Percentiles rank a stretch among this genome's conserved stretches.
These are phyloP conservation scores for Suzukiozyma palmioleophila DNA, from an alignment of 1,139 yeast species.

Conservation along the genomic window DNA sequence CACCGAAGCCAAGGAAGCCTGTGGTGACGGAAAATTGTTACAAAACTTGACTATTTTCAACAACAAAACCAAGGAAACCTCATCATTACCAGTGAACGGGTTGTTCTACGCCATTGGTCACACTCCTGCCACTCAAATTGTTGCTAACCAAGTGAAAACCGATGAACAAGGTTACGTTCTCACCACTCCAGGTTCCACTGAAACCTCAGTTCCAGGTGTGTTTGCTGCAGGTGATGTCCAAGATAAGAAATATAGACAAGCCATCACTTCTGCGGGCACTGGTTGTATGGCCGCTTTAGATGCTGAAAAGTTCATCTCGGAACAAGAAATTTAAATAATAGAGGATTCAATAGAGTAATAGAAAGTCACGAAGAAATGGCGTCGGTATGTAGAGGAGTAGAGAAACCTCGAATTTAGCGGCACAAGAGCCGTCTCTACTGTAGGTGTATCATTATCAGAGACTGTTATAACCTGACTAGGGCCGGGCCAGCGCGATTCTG, in stretches of 20 bases:
- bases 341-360: neutral
- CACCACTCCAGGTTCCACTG: slow-evolving; percentile 84
- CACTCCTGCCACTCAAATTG: slow-evolving; percentile 83
- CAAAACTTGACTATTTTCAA: slow-evolving; percentile 58
- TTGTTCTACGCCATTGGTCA: slow-evolving; percentile 98
- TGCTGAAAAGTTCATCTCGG: slow-evolving; percentile 79
- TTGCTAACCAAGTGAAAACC: slow-evolving; percentile 71
- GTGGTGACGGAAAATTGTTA: slow-evolving; percentile 85
- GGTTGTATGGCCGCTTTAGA: slow-evolving; percentile 99
- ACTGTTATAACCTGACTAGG: too few relatives aligned
- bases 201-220: slow-evolving; percentile 86
- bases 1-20: slow-evolving; percentile 81
- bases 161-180: slow-evolving; percentile 85
- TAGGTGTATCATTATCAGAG: too few relatives aligned
- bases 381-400: neutral
- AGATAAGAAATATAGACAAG: slow-evolving; percentile 96
- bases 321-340: slow-evolving; percentile 40
- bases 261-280: slow-evolving; percentile 97
- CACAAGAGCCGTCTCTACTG: too few relatives aligned
- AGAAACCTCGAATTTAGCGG: too few relatives aligned
- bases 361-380: neutral
- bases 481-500: too few relatives aligned
- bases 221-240: slow-evolving; percentile 99
- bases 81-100: slow-evolving; percentile 79
- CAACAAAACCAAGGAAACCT: slow-evolving; percentile 63